A percentile compares a stretch with the other conserved stretches of the same genome.
phyloP scores from a whole-genome alignment of 2,329 filamentous ascomycete species.

The Colletotrichum musae region DNA sequence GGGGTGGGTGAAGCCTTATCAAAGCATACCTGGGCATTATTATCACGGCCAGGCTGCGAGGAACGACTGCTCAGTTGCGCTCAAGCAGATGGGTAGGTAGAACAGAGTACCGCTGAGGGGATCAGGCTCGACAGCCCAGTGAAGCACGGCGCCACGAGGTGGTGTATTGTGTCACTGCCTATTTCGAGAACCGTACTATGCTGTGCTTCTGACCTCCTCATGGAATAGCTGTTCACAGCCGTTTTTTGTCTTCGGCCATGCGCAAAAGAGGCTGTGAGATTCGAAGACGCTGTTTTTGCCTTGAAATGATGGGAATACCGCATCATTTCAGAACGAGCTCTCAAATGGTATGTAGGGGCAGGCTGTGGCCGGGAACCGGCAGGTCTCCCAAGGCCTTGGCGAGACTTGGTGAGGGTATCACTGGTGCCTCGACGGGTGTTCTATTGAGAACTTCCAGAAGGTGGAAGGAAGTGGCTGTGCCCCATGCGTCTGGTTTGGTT shows the following conservation, averaged over 20 bases:
- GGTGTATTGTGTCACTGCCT: no score
- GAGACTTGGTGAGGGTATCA: background rate
- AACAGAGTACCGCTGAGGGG: background rate
- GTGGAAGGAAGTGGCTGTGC: constrained; percentile 16
- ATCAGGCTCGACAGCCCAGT: background rate
- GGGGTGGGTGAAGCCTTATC: background rate
- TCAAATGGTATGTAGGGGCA: background rate
- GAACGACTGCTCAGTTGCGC: background rate
- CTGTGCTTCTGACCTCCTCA: background rate
- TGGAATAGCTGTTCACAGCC: background rate
- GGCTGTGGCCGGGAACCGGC: constrained; percentile 1
- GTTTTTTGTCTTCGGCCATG: constrained; percentile 2
- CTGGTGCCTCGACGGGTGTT: background rate
- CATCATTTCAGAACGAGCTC: background rate
- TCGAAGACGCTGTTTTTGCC: background rate
- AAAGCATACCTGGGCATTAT: constrained; percentile 1
- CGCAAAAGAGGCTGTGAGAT: constrained; percentile 6
- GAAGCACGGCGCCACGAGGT: background rate
- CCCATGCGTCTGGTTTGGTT: background rate
- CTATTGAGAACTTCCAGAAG: background rate
- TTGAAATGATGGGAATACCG: background rate
- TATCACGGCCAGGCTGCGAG: constrained; percentile 9
- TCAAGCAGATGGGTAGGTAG: background rate
- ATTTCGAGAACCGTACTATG: no score
- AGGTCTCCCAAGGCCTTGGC: background rate